Base-by-base conservation (phyloP, 176 grass and related monocot species). In the Rhynchospora breviuscula region DNA sequence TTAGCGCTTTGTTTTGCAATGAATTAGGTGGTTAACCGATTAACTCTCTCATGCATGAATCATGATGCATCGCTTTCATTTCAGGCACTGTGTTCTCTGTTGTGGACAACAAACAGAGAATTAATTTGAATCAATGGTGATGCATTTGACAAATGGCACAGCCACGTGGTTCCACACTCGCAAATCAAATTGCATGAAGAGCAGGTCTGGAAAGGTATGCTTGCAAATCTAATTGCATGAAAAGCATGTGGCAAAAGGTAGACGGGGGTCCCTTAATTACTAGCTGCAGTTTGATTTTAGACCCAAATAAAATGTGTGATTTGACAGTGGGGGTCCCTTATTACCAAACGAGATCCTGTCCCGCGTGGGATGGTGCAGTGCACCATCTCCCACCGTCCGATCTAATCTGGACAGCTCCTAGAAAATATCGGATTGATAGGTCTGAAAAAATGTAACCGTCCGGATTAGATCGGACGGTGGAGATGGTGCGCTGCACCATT, bases 171-270 rank as follows among this genome's bases (percentile, higher is more conserved):
- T 5, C 25, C 26, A 63, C 25, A 23, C 60, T 66, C 35, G 29
- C 64, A 67, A 67, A 67, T 67, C 13, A 35, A 67, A 67, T 67
- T 67, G 64, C 26, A 67, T 67, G 64, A 67, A 67, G 23, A 67
- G 9, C 29, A 67, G 33, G 64, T 35, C 35, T 10, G 5, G 9
- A 40, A 67, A 40, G 29, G 29, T 26, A 13, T 66, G 9, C 33
- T 66, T 67, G 29, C 64, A 67, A 67, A 67, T 67, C 13, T 67
- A 67, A 67, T 67, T 67, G 64, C 26, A 67, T 67, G 64, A 67
- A 67, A 63, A 67, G 9, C 29, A 67, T 67, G 64, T 35, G 33
- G 29, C 1, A 17, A 40, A 67, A 40, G 29, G 29, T 9, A 25
- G 12, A 15, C 64, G 33, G 64, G 26, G 26, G 26, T 29, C 26